A percentile compares a stretch with the other conserved stretches of the same genome.
Evolutionary conservation across 2,329 filamentous ascomycete genomes (phyloP).

Genomic region (Atkinsonella texensis): DNA sequence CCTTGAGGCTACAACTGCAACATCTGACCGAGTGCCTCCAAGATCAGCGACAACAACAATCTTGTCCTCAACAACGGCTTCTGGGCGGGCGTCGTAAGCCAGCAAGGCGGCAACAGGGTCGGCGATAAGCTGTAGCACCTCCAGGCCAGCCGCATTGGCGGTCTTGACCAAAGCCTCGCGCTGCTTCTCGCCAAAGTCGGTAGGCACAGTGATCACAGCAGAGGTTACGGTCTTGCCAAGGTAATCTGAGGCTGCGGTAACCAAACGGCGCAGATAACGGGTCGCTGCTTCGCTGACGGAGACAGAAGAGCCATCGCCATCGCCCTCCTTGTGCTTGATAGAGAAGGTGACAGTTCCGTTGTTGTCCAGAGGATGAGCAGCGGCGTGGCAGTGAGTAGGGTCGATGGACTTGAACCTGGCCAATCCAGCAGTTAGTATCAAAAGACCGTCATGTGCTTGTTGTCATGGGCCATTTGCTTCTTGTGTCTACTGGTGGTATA

Average conservation of each 20-base stretch:
- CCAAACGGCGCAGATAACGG: constrained; percentile 72
- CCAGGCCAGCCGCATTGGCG: constrained; percentile 68
- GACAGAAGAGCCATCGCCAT: constrained; percentile 53
- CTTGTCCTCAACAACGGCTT: constrained; percentile 69
- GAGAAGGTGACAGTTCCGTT: constrained; percentile 66
- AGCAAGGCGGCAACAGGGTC: constrained; percentile 84
- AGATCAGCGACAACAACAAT: constrained; percentile 83
- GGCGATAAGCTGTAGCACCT: constrained; percentile 84
- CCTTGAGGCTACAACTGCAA: constrained; percentile 79
- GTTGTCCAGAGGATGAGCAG: constrained; percentile 73
- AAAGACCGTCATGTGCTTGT: too few species aligned
- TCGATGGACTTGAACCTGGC: constrained; percentile 84
- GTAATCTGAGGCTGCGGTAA: constrained; percentile 77
- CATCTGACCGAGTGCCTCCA: constrained; percentile 84
- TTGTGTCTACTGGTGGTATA: constrained; percentile 2
- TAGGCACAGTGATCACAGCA: constrained; percentile 89
- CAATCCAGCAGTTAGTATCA: neutral
- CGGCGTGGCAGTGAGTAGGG: constrained; percentile 86
- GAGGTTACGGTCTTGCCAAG: constrained; percentile 87
- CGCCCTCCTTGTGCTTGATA: constrained; percentile 62
- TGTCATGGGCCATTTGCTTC: neutral
- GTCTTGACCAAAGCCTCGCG: constrained; percentile 67
- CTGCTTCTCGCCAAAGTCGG: constrained; percentile 83
- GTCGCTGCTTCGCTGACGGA: constrained; percentile 72
- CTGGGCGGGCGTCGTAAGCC: constrained; percentile 79